A percentile compares a stretch with the other conserved stretches of the same genome.
phyloP scores from a whole-genome alignment of 1,284 basidiomycete species.

The Veloporphyrellus conicus region DNA sequence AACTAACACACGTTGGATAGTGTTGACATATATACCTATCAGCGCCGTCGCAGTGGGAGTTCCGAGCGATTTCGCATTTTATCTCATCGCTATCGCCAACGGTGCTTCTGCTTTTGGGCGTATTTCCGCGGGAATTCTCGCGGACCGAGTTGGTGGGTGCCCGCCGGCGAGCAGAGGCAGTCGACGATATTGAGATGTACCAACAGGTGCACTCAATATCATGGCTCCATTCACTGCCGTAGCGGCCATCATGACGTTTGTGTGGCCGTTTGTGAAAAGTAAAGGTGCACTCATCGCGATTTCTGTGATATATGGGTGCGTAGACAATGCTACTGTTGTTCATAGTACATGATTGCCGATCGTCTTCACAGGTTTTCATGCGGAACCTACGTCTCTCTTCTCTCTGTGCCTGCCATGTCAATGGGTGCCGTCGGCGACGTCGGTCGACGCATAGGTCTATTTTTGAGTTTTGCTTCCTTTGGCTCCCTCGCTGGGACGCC shows the following conservation, averaged over 20 bases:
- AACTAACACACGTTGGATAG: slow-evolving; percentile 27
- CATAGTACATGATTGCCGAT: slow-evolving; percentile 16
- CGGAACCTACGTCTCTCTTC: slow-evolving; percentile 55
- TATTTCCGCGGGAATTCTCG: slow-evolving; percentile 37
- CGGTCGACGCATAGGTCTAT: slow-evolving; percentile 57
- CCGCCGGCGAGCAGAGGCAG: not conserved
- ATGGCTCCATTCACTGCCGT: slow-evolving; percentile 41
- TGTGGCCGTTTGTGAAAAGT: slow-evolving; percentile 43
- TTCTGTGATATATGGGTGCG: slow-evolving; percentile 44
- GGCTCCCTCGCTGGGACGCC: slow-evolving; percentile 48
- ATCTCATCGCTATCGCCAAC: slow-evolving; percentile 48
- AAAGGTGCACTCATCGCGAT: slow-evolving; percentile 35
- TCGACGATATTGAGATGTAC: not conserved
- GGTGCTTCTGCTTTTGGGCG: slow-evolving; percentile 44
- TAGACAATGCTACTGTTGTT: not conserved
- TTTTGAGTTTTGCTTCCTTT: slow-evolving; percentile 47
- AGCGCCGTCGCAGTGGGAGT: slow-evolving; percentile 38
- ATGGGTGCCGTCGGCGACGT: slow-evolving; percentile 59
- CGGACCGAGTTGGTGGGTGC: slow-evolving; percentile 39
- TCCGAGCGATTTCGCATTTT: slow-evolving; percentile 38
- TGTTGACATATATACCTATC: slow-evolving; percentile 48
- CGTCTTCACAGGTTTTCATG: slow-evolving; percentile 49
- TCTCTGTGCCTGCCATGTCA: slow-evolving; percentile 52
- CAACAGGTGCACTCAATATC: slow-evolving; percentile 39
- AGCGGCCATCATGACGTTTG: slow-evolving; percentile 38